Evolutionary conservation across 2,329 filamentous ascomycete species (phyloP).

Genomic region (Nannizziopsis arthrosporioides): DNA sequence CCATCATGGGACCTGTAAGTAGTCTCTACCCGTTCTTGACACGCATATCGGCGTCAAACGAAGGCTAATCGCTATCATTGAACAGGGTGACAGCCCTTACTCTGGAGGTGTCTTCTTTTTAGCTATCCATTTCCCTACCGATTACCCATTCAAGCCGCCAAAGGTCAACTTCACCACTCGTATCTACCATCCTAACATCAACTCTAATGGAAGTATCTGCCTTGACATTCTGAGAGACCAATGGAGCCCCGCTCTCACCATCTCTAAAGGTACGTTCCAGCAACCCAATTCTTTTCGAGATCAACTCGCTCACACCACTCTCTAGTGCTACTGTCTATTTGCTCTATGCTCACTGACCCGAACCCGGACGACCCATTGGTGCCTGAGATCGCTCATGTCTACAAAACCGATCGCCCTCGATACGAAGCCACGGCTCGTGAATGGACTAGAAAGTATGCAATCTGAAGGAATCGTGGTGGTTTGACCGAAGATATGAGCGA

Average conservation of each 20-base stretch:
- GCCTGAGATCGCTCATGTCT: slow-evolving; percentile 97
- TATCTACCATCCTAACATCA: slow-evolving; percentile 99
- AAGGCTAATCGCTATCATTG: slow-evolving; percentile 7
- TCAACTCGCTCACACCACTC: slow-evolving; percentile 5
- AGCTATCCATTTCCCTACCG: slow-evolving; percentile 96
- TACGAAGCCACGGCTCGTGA: slow-evolving; percentile 95
- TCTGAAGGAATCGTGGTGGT: slow-evolving; percentile 43
- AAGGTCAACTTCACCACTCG: slow-evolving; percentile 99
- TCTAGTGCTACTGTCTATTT: slow-evolving; percentile 90
- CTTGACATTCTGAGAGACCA: slow-evolving; percentile 97
- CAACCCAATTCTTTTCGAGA: neutral
- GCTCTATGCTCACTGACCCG: slow-evolving; percentile 98
- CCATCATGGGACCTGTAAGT: slow-evolving; percentile 98
- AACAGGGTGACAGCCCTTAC: slow-evolving; percentile 86
- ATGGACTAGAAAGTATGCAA: slow-evolving; percentile 98
- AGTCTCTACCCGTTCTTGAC: slow-evolving; percentile 18
- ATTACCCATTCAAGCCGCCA: slow-evolving; percentile 99
- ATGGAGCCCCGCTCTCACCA: slow-evolving; percentile 96
- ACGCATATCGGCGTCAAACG: neutral
- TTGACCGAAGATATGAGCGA: neutral
- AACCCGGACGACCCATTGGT: slow-evolving; percentile 98
- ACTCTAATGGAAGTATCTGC: slow-evolving; percentile 98
- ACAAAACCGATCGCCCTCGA: slow-evolving; percentile 94
- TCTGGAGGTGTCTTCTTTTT: slow-evolving; percentile 98
- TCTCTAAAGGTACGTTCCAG: slow-evolving; percentile 73